phyloP scores from a whole-genome alignment of 805 yeast genomes.

The Yarrowia sp. region DNA sequence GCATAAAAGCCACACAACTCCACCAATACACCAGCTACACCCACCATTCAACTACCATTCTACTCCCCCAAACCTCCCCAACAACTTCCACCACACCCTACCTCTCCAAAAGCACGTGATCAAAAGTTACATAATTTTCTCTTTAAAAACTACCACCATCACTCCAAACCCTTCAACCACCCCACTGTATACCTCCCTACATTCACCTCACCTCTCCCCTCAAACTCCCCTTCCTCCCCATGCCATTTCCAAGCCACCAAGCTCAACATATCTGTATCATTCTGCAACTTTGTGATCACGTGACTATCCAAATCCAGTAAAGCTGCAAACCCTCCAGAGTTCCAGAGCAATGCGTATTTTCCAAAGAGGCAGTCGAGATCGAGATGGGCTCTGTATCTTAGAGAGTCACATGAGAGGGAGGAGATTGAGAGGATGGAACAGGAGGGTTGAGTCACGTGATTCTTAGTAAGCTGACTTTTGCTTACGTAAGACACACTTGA shows the following conservation, averaged over 20 bases:
- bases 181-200: background rate
- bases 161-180: background rate
- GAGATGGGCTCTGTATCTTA: background rate
- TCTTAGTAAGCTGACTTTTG: background rate
- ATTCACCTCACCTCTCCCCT: background rate
- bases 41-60: too few relatives aligned
- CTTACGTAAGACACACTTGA: background rate
- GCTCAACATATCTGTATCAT: background rate
- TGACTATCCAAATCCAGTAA: slow-evolving; percentile 5
- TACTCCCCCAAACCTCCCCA: too few relatives aligned
- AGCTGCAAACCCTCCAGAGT: slow-evolving; percentile 2
- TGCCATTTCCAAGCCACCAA: background rate
- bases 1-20: too few relatives aligned
- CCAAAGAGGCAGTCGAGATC: slow-evolving; percentile 13
- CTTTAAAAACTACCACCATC: background rate
- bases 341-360: slow-evolving; percentile 5
- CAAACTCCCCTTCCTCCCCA: background rate
- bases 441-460: background rate
- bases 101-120: too few relatives aligned
- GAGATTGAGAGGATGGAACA: background rate
- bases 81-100: too few relatives aligned
- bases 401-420: background rate
- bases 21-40: too few relatives aligned
- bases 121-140: background rate
- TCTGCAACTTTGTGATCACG: slow-evolving; percentile 7